These are phyloP conservation scores for Achlya hypogyna DNA, from an alignment of 352 stramenopile genomes.

Conservation along the genomic window DNA sequence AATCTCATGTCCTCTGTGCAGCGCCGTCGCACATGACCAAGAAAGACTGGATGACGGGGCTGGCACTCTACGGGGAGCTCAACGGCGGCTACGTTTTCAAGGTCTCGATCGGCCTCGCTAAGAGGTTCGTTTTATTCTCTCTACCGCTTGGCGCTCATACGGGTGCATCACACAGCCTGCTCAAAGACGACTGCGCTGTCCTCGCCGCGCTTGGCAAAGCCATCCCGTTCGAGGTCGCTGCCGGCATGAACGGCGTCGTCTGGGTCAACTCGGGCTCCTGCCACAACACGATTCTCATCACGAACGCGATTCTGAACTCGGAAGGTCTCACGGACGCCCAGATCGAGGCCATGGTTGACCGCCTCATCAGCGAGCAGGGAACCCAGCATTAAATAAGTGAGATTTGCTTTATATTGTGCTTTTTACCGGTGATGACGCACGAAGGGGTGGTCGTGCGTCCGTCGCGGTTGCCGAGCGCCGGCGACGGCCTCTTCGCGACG, in stretches of 20 bases:
- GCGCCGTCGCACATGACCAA: conserved; percentile 73
- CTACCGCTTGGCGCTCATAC: too few relatives aligned
- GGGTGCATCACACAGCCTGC: conserved; percentile 23
- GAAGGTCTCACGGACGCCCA: conserved; percentile 77
- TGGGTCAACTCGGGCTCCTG: conserved; percentile 90
- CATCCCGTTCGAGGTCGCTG: conserved; percentile 91
- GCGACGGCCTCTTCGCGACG: conserved; percentile 44
- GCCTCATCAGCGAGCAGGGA: conserved; percentile 42
- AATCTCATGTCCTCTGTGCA: conserved; percentile 23
- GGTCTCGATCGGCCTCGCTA: conserved; percentile 66
- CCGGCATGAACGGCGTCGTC: conserved; percentile 93
- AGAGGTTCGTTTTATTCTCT: conserved; percentile 22
- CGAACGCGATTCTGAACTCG: conserved; percentile 83
- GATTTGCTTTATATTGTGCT: not conserved
- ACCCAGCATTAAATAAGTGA: conserved; percentile 7
- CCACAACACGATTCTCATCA: conserved; percentile 78
- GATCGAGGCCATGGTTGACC: conserved; percentile 65
- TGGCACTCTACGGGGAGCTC: conserved; percentile 94
- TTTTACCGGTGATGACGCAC: conserved; percentile 8
- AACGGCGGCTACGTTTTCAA: conserved; percentile 89
- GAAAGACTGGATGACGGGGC: conserved; percentile 98
- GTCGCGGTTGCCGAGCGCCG: conserved; percentile 44
- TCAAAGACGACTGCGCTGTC: conserved; percentile 69
- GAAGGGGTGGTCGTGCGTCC: conserved; percentile 33
- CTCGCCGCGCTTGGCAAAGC: conserved; percentile 71